Evolutionary conservation across 1,284 basidiomycete species (phyloP), one percentile per base, ranked within the genome.

Genomic region (Cerioporus squamosus): DNA sequence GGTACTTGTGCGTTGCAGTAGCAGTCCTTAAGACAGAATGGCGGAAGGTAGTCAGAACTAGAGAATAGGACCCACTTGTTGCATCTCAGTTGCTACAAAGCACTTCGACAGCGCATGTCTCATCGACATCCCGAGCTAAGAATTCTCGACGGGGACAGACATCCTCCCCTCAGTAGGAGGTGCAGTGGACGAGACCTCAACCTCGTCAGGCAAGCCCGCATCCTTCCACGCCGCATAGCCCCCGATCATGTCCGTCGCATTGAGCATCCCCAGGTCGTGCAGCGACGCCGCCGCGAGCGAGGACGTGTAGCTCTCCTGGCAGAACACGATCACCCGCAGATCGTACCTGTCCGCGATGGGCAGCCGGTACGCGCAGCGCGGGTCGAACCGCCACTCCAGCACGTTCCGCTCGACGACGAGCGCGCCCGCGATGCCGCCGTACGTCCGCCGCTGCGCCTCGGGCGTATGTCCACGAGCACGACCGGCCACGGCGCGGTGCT

Each of bases 361-460:
- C 54, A 90, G 72, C 31, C 84, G 77, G 15, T 79, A 75, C 24
- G 59, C 57, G 60, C 75, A 80, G 52, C 87, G 78, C 4, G 90
- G 90, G 71, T 91, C 90, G 64, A 91, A 85, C 18, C 81, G 77
- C 86, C 87, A 90, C 71, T 90, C 88, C 48, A 90, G 77, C n/a
- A 83, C 81, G 66, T 87, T 89, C 20, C 90, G 80, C 65, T 91
- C 89, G 59, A 91, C 80, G 53, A 86, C 71, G 53, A 91, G 73
- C 14, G 88, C 80, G 0, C 88, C 87, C 9, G 78, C 77, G 59
- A 91, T 86, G 0, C 71, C 74, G 0, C 90, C 90, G 42, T 81
- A 77, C 31, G 70, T 68, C 10, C 75, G 74, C 15, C 88, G 80
- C 69, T 89, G 82, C 5, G 77, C 78, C 40, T 77, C 80, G 0